Evolutionary conservation across 805 yeast species (phyloP).

Genomic region (Nakazawaea wickerhamii): DNA sequence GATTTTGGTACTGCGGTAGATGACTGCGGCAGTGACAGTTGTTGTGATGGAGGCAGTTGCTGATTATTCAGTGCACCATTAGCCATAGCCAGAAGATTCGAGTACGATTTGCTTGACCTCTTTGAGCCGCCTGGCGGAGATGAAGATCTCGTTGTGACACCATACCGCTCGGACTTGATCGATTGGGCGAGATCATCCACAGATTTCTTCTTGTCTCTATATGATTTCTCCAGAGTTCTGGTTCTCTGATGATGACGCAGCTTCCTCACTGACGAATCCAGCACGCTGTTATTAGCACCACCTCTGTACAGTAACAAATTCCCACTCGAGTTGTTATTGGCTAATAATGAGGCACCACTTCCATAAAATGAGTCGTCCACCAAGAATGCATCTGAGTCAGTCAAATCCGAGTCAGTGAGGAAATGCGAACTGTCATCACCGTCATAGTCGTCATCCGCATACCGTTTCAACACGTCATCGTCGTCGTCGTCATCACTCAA

Average conservation of each 20-base stretch:
- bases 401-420: slow-evolving; percentile 35
- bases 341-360: slow-evolving; percentile 3
- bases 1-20: slow-evolving; percentile 1
- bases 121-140: not conserved
- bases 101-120: slow-evolving; percentile 8
- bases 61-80: not conserved
- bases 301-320: not conserved
- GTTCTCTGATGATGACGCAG: slow-evolving; percentile 2
- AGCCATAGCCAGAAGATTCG: slow-evolving; percentile 1
- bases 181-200: not conserved
- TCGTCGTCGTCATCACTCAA: slow-evolving; percentile 16
- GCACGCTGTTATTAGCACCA: not conserved
- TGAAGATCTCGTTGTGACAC: not conserved
- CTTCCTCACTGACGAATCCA: not conserved
- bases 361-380: slow-evolving; percentile 22
- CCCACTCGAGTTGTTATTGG: slow-evolving; percentile 3
- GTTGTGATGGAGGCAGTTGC: not conserved
- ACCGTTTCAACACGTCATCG: too few relatives aligned
- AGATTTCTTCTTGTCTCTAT: not conserved
- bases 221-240: slow-evolving; percentile 1
- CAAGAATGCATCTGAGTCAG: slow-evolving; percentile 36
- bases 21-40: not conserved
- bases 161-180: not conserved
- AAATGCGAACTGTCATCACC: slow-evolving; percentile 26
- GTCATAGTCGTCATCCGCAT: slow-evolving; percentile 26